Conservation (phyloP, 108 stramenopile species). For the Epithemia pelagica region DNA sequence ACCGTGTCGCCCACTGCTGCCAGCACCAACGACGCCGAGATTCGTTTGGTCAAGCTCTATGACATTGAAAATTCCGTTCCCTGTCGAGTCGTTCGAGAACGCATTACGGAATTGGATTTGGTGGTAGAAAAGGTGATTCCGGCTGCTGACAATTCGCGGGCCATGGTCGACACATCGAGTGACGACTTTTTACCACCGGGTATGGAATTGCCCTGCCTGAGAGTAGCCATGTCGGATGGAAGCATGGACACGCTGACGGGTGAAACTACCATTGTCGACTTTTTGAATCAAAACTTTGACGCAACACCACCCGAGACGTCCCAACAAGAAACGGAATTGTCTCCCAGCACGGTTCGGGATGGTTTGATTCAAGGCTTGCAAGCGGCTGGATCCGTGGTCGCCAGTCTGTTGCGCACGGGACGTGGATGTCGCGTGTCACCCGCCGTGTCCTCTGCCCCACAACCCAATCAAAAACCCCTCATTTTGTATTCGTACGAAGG, state of each 20-base stretch:
- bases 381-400: slow-evolving; percentile 10
- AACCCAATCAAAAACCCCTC: slow-evolving; percentile 24
- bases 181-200: slow-evolving; percentile 10
- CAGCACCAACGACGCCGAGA: not conserved
- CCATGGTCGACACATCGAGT: slow-evolving; percentile 7
- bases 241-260: slow-evolving; percentile 38
- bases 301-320: not conserved
- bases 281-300: slow-evolving; percentile 38
- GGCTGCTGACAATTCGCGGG: slow-evolving; percentile 19
- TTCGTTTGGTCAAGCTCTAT: slow-evolving; percentile 28
- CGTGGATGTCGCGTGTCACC: slow-evolving; percentile 20
- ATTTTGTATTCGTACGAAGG: slow-evolving; percentile 66
- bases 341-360: slow-evolving; percentile 13
- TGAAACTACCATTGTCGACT: slow-evolving; percentile 43
- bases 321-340: not conserved
- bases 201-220: slow-evolving; percentile 14
- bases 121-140: slow-evolving; percentile 53
- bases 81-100: slow-evolving; percentile 71
- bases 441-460: slow-evolving; percentile 2
- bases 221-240: slow-evolving; percentile 19
- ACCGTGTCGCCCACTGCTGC: slow-evolving; percentile 18
- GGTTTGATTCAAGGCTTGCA: not conserved
- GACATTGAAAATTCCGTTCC: slow-evolving; percentile 49
- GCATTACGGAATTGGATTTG: slow-evolving; percentile 78
- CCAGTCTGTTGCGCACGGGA: slow-evolving; percentile 21